Evolutionary conservation across 2,329 filamentous ascomycete species (phyloP).

Genomic region (Emergomyces pasteurianus): DNA sequence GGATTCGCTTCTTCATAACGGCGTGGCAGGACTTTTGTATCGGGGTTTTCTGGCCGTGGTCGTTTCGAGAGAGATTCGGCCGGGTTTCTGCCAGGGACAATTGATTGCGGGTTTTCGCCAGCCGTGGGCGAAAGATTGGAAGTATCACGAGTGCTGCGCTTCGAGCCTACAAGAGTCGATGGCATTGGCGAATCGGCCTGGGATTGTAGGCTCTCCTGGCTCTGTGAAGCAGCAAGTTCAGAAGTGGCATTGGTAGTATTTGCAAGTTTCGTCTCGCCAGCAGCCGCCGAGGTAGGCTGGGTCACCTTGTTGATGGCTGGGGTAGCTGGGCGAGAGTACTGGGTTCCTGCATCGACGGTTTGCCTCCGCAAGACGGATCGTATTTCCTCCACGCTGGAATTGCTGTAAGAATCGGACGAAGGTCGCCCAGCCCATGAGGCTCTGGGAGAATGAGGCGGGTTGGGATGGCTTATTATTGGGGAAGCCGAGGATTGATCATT

Average conservation of each 20-base stretch:
- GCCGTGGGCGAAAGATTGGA: constrained; percentile 2
- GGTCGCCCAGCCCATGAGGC: constrained; percentile 4
- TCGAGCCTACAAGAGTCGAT: constrained; percentile 10
- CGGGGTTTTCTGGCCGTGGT: constrained; percentile 32
- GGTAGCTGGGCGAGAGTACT: constrained; percentile 41
- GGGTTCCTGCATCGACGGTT: constrained; percentile 41
- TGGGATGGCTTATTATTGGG: not conserved
- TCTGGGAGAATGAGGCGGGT: not conserved
- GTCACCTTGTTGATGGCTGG: constrained; percentile 24
- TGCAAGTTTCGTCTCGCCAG: not conserved
- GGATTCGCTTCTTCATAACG: constrained; percentile 72
- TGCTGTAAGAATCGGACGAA: constrained; percentile 9
- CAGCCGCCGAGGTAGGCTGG: not conserved
- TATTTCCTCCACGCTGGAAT: constrained; percentile 6
- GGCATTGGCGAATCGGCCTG: constrained; percentile 13
- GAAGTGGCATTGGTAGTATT: not conserved
- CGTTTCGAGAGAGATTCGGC: constrained; percentile 33
- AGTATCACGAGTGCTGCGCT: constrained; percentile 12
- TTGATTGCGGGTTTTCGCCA: not conserved
- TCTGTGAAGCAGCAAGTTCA: constrained; percentile 5
- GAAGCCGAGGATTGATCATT: not conserved
- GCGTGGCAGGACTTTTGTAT: constrained; percentile 45
- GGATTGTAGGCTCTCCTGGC: constrained; percentile 7
- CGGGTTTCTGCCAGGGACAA: constrained; percentile 12
- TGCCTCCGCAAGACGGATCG: constrained; percentile 16